phyloP scores from a whole-genome alignment of 1,284 basidiomycete genomes.

The Trichosporon ovoides region DNA sequence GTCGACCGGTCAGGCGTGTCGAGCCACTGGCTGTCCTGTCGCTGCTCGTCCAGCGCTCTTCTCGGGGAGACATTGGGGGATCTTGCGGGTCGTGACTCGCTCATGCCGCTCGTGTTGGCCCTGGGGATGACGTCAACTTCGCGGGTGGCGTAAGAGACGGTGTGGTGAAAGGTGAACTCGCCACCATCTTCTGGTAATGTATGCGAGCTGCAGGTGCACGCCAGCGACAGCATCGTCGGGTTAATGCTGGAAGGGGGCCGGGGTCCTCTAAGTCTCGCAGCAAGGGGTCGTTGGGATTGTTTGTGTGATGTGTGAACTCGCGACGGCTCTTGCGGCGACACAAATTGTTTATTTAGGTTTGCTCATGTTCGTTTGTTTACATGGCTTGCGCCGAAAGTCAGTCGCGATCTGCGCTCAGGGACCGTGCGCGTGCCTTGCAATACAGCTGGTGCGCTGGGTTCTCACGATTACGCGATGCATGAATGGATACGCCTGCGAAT shows the following conservation, averaged over 20 bases:
- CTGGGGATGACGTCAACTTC: neutral
- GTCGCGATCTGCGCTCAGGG: neutral
- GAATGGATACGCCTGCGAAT: no score
- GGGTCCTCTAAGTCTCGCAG: neutral
- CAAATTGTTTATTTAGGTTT: constrained; percentile 5
- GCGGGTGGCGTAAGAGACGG: neutral
- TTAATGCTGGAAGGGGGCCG: neutral
- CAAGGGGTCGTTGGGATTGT: neutral
- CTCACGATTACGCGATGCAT: no score
- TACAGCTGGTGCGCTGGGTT: no score
- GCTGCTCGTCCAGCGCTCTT: neutral
- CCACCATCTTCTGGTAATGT: neutral
- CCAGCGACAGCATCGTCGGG: neutral
- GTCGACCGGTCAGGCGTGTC: neutral
- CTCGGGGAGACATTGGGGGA: neutral
- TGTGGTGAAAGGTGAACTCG: neutral
- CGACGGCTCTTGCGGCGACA: neutral
- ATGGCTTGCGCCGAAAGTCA: neutral
- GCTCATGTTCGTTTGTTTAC: neutral
- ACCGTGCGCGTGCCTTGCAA: no score
- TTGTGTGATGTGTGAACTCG: neutral
- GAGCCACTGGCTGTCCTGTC: neutral
- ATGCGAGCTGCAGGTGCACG: neutral
- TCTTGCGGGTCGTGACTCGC: neutral
- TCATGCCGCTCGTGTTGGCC: neutral